phyloP scores from a whole-genome alignment of 805 yeast species.

The Teunomyces gatunensis region DNA sequence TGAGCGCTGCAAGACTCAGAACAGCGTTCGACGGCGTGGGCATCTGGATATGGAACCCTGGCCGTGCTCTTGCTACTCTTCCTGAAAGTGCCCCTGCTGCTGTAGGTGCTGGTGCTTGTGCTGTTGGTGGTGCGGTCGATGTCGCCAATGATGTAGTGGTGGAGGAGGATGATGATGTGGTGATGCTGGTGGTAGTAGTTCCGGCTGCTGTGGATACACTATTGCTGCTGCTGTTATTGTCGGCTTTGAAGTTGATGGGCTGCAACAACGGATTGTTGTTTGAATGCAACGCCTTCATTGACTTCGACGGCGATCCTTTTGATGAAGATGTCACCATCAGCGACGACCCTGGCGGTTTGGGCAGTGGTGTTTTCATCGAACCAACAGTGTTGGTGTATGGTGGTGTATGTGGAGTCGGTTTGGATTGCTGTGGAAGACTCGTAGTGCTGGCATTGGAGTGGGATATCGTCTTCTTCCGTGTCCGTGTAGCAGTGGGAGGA shows the following conservation, averaged over 20 bases:
- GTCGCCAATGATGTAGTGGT: neutral
- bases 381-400: slow-evolving; percentile 37
- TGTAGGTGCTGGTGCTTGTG: neutral
- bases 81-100: too few relatives aligned
- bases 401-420: slow-evolving; percentile 39
- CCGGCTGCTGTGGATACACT: neutral
- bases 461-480: slow-evolving; percentile 36
- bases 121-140: neutral
- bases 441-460: slow-evolving; percentile 33
- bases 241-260: slow-evolving; percentile 49
- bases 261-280: slow-evolving; percentile 48
- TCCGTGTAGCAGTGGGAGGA: slow-evolving; percentile 22
- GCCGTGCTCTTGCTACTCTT: slow-evolving; percentile 37
- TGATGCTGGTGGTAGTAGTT: neutral
- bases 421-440: slow-evolving; percentile 13
- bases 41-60: slow-evolving; percentile 68
- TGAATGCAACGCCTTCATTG: slow-evolving; percentile 51
- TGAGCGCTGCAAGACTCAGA: slow-evolving; percentile 35
- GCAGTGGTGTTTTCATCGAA: slow-evolving; percentile 36
- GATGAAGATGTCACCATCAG: slow-evolving; percentile 13
- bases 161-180: neutral
- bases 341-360: slow-evolving; percentile 28
- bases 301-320: slow-evolving; percentile 38
- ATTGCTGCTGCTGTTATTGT: neutral
- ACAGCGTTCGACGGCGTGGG: slow-evolving; percentile 58